These are phyloP conservation scores for Boletales sp. DNA, from an alignment of 768 basidiomycete species.

Conservation along the genomic window DNA sequence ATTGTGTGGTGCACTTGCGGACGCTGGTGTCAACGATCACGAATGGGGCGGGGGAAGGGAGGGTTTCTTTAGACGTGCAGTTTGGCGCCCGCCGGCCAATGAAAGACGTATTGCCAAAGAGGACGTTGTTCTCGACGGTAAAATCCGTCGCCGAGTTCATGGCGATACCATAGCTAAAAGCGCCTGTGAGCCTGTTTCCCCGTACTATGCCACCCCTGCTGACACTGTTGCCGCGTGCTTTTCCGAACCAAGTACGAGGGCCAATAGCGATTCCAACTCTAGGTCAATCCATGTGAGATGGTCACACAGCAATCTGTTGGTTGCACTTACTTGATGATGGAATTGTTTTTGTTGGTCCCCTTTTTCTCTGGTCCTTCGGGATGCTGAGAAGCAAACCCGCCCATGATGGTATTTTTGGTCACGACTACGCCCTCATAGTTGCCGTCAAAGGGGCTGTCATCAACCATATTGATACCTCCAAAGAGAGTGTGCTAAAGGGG, in stretches of 20 bases:
- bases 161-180: constrained; percentile 73
- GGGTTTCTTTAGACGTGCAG: constrained; percentile 47
- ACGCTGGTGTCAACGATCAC: constrained; percentile 49
- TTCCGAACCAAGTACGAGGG: constrained; percentile 72
- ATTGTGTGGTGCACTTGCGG: constrained; percentile 42
- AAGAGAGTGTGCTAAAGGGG: constrained; percentile 55
- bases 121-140: constrained; percentile 56
- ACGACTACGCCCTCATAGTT: constrained; percentile 64
- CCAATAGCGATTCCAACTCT: constrained; percentile 83
- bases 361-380: constrained; percentile 38
- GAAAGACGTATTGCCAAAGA: constrained; percentile 71
- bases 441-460: constrained; percentile 62
- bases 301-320: too few relatives aligned
- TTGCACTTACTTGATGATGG: constrained; percentile 63
- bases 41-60: constrained; percentile 57
- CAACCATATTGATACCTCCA: constrained; percentile 79
- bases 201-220: constrained; percentile 50
- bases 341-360: constrained; percentile 54
- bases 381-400: constrained; percentile 61
- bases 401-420: constrained; percentile 60
- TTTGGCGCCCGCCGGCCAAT: constrained; percentile 67
- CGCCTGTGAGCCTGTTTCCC: constrained; percentile 58
- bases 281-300: too few relatives aligned
- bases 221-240: constrained; percentile 51
- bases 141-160: constrained; percentile 63